phyloP scores from a whole-genome alignment of 768 basidiomycete genomes.

The Mycena galericulata region DNA sequence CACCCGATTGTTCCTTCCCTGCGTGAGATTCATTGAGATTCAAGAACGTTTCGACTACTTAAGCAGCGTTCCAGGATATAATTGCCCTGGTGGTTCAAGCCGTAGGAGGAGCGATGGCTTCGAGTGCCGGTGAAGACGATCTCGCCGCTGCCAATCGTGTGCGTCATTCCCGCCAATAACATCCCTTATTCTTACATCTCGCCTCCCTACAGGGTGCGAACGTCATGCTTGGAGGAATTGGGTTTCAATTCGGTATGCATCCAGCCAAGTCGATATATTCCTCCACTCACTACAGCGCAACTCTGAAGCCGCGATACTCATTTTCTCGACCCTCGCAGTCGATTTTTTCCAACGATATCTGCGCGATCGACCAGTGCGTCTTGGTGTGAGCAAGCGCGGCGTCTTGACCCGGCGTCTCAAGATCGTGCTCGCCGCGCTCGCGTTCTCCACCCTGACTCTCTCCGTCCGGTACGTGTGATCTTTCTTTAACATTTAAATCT shows the following conservation, averaged over 20 bases:
- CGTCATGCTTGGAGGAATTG: conserved; percentile 71
- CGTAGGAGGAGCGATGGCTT: conserved; percentile 24
- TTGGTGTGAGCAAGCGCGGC: background rate
- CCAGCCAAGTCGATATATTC: background rate
- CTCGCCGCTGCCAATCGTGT: conserved; percentile 10
- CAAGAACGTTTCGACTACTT: background rate
- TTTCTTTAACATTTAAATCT: background rate
- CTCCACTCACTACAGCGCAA: background rate
- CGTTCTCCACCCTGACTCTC: conserved; percentile 53
- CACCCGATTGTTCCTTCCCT: conserved; percentile 54
- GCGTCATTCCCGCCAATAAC: background rate
- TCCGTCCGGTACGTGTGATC: conserved; percentile 56
- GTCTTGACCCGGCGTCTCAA: background rate
- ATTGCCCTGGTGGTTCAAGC: conserved; percentile 20
- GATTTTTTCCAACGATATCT: conserved; percentile 62
- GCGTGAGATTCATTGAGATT: conserved; percentile 38
- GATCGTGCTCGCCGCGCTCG: conserved; percentile 50
- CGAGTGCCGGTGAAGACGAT: background rate
- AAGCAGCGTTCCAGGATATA: background rate
- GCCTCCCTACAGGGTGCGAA: too few relatives aligned
- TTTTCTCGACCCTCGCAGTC: conserved; percentile 54
- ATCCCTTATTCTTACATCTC: too few relatives aligned
- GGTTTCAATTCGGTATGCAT: conserved; percentile 62
- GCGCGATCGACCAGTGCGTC: conserved; percentile 44
- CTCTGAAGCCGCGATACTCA: conserved; percentile 40